These are phyloP conservation scores for Penicillium robsamsonii DNA, from an alignment of 495 filamentous ascomycete genomes.

Conservation along the genomic window DNA sequence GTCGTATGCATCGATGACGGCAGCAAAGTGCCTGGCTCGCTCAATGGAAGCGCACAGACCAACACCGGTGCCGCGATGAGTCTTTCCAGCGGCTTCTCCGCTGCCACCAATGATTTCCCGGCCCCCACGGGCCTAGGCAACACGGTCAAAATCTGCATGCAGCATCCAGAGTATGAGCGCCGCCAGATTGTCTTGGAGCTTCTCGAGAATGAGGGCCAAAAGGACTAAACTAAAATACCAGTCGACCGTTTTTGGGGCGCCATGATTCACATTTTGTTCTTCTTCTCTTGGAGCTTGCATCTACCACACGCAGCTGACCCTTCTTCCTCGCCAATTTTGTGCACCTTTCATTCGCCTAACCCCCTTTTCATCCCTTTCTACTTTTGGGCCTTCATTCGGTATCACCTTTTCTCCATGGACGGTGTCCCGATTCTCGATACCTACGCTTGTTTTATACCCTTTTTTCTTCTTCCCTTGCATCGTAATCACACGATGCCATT, in stretches of 20 bases:
- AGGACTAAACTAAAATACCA: slow-evolving; percentile 47
- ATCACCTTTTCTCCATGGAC: neutral
- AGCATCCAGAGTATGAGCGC: slow-evolving; percentile 79
- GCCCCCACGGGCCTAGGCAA: slow-evolving; percentile 28
- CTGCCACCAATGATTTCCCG: slow-evolving; percentile 30
- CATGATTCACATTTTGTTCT: neutral
- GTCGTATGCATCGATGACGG: slow-evolving; percentile 88
- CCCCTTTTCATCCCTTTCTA: neutral
- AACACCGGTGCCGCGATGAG: slow-evolving; percentile 27
- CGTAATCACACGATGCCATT: neutral
- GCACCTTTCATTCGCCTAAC: neutral
- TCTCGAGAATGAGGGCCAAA: slow-evolving; percentile 90
- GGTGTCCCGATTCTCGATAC: neutral
- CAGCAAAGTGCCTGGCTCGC: slow-evolving; percentile 45
- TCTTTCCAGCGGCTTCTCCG: slow-evolving; percentile 25
- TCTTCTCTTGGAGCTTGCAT: neutral
- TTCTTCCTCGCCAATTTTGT: neutral
- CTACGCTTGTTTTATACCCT: slow-evolving; percentile 16
- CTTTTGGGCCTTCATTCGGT: neutral
- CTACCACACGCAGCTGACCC: neutral
- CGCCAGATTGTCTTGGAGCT: slow-evolving; percentile 88
- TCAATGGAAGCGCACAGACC: slow-evolving; percentile 25
- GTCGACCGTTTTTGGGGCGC: neutral
- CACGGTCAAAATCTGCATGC: slow-evolving; percentile 92
- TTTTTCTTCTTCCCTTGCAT: neutral